phyloP scores from a whole-genome alignment of 768 basidiomycete genomes.

The Lactarius pseudohatsudake region DNA sequence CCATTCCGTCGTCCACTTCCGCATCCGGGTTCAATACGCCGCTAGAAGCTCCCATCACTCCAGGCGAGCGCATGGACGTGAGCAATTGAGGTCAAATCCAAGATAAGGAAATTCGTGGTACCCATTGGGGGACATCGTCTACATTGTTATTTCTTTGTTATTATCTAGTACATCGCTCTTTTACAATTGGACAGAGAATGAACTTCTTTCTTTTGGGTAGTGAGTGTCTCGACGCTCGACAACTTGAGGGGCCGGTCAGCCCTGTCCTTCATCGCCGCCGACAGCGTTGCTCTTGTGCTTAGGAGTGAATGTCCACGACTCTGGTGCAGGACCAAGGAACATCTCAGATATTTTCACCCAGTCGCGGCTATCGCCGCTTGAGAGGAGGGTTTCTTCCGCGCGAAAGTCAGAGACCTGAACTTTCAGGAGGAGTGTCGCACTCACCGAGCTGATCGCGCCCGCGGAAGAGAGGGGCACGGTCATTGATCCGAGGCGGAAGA shows the following conservation, averaged over 20 bases:
- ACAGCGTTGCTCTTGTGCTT: constrained; percentile 93
- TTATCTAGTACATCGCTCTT: constrained; percentile 15
- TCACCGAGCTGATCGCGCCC: constrained; percentile 87
- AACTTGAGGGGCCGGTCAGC: constrained; percentile 35
- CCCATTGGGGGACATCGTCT: neutral
- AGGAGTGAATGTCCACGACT: constrained; percentile 81
- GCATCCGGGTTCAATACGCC: constrained; percentile 27
- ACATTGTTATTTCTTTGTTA: constrained; percentile 21
- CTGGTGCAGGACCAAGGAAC: constrained; percentile 88
- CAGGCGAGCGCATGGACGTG: constrained; percentile 27
- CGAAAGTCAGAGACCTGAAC: constrained; percentile 11
- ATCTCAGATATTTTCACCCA: constrained; percentile 96
- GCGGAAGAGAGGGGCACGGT: constrained; percentile 82
- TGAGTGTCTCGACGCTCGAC: neutral
- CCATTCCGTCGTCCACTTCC: constrained; percentile 27
- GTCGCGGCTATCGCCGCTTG: constrained; percentile 74
- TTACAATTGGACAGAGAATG: neutral
- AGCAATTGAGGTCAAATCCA: constrained; percentile 10
- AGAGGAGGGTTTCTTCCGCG: constrained; percentile 72
- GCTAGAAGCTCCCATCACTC: constrained; percentile 20
- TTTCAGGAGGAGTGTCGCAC: constrained; percentile 32
- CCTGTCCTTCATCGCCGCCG: constrained; percentile 58
- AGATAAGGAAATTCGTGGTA: neutral
- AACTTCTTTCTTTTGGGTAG: constrained; percentile 1
- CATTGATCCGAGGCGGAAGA: constrained; percentile 81